Evolutionary conservation across 805 yeast species (phyloP).

Genomic region (Saccharomycopsis sp.): DNA sequence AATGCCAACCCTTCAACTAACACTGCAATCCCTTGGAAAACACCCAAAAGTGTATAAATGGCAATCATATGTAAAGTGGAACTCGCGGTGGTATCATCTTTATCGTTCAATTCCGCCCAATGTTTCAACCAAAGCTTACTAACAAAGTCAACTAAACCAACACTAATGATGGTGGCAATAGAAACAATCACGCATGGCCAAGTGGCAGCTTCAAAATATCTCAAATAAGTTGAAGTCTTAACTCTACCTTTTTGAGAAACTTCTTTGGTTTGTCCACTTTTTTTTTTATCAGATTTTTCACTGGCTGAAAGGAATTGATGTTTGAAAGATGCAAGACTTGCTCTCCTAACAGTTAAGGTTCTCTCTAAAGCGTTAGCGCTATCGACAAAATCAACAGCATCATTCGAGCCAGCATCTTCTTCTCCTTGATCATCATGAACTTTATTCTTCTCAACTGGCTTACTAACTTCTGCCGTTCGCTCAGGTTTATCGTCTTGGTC

Average conservation of each 20-base stretch:
- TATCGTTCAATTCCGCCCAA: slow-evolving; percentile 55
- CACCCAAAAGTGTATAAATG: slow-evolving; percentile 50
- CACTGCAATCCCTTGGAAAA: slow-evolving; percentile 43
- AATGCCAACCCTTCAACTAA: slow-evolving; percentile 40
- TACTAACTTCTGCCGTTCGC: slow-evolving; percentile 15
- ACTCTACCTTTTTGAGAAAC: slow-evolving; percentile 57
- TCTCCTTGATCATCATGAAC: slow-evolving; percentile 15
- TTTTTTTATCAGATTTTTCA: slow-evolving; percentile 24
- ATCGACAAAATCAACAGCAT: slow-evolving; percentile 14
- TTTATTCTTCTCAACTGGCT: slow-evolving; percentile 16
- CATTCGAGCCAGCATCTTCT: slow-evolving; percentile 11
- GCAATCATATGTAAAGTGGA: slow-evolving; percentile 35
- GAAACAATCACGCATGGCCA: slow-evolving; percentile 38
- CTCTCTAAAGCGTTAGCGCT: slow-evolving; percentile 9
- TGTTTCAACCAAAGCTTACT: slow-evolving; percentile 60
- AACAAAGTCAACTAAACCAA: slow-evolving; percentile 32
- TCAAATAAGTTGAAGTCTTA: slow-evolving; percentile 42
- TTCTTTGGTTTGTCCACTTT: slow-evolving; percentile 44
- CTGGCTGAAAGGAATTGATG: slow-evolving; percentile 26
- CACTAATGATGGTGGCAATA: slow-evolving; percentile 31
- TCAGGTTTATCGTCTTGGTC: slow-evolving; percentile 10
- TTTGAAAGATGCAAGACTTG: slow-evolving; percentile 56
- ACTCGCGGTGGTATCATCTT: slow-evolving; percentile 26
- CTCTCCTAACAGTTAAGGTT: slow-evolving; percentile 40
- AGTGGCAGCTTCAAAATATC: slow-evolving; percentile 57